A percentile compares a stretch with the other conserved stretches of the same genome.
These are phyloP conservation scores for Fusarium gaditjirri DNA, from an alignment of 2,329 filamentous ascomycete species.

Conservation along the genomic window DNA sequence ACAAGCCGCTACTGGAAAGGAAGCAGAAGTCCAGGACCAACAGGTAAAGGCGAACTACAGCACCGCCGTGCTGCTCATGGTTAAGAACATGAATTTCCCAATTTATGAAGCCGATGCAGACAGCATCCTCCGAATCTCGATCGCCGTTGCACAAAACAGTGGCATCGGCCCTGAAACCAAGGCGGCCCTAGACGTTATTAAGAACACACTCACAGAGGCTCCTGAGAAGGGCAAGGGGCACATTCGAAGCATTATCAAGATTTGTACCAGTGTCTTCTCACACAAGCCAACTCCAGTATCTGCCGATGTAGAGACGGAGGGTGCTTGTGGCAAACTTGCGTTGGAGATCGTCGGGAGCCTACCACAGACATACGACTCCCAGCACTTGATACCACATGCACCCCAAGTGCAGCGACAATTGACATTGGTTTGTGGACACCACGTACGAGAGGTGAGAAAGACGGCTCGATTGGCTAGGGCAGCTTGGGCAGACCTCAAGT, in stretches of 20 bases:
- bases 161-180: constrained; percentile 57
- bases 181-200: constrained; percentile 60
- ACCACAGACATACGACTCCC: constrained; percentile 60
- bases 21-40: constrained; percentile 45
- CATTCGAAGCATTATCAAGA: constrained; percentile 60
- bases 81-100: constrained; percentile 60
- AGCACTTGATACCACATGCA: constrained; percentile 57
- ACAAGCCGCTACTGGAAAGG: constrained; percentile 49
- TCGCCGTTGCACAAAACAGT: constrained; percentile 58
- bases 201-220: constrained; percentile 58
- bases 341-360: constrained; percentile 61
- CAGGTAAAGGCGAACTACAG: constrained; percentile 54
- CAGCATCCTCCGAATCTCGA: constrained; percentile 59
- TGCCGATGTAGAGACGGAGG: constrained; percentile 38
- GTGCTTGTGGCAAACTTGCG: constrained; percentile 57
- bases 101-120: constrained; percentile 64
- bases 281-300: constrained; percentile 42
- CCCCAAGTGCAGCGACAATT: constrained; percentile 59
- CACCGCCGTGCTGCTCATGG: constrained; percentile 59
- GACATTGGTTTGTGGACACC: constrained; percentile 63
- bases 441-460: constrained; percentile 62
- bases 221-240: constrained; percentile 59
- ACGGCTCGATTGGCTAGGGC: constrained; percentile 60
- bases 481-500: constrained; percentile 59
- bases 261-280: constrained; percentile 55